These are phyloP conservation scores for Glycine latifolia DNA, from an alignment of 306 rosid species.

Conservation along the genomic window DNA sequence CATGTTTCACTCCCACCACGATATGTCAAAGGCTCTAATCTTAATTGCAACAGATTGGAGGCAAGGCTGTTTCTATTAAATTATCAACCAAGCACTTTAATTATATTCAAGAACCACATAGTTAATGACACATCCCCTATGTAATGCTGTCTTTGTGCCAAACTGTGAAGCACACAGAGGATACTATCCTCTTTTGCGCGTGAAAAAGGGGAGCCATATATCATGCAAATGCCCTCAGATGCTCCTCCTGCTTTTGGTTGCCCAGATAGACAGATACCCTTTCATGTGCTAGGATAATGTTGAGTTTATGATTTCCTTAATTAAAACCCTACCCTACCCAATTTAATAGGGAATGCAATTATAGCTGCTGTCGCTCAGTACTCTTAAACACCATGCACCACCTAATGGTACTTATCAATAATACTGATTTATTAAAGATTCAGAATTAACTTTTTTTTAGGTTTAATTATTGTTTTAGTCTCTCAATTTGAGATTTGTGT, in stretches of 20 bases:
- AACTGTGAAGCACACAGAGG: constrained; percentile 30
- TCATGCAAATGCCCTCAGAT: not conserved
- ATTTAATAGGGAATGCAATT: not conserved
- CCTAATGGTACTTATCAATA: not conserved
- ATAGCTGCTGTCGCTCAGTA: not conserved
- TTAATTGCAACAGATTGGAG: constrained; percentile 36
- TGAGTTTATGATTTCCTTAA: constrained; percentile 1
- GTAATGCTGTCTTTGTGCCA: constrained; percentile 27
- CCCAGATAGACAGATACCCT: constrained; percentile 41
- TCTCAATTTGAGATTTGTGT: too few species aligned
- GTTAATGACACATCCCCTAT: constrained; percentile 22
- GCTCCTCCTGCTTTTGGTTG: constrained; percentile 37
- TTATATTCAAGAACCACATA: not conserved
- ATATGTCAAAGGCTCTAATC: not conserved
- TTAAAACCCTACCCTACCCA: constrained; percentile 28
- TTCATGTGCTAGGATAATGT: constrained; percentile 32
- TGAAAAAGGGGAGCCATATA: constrained; percentile 36
- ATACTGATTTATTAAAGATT: too few species aligned
- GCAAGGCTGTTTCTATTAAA: constrained; percentile 27
- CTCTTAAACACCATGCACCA: not conserved
- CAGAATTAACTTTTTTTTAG: too few species aligned
- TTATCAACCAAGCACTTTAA: constrained; percentile 25
- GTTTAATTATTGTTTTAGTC: too few species aligned
- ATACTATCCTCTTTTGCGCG: constrained; percentile 25
- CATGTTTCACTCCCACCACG: constrained; percentile 12